A percentile compares a stretch with the other conserved stretches of the same genome.
Conservation (phyloP, 768 basidiomycete genomes). For the Russula dissimulans region DNA sequence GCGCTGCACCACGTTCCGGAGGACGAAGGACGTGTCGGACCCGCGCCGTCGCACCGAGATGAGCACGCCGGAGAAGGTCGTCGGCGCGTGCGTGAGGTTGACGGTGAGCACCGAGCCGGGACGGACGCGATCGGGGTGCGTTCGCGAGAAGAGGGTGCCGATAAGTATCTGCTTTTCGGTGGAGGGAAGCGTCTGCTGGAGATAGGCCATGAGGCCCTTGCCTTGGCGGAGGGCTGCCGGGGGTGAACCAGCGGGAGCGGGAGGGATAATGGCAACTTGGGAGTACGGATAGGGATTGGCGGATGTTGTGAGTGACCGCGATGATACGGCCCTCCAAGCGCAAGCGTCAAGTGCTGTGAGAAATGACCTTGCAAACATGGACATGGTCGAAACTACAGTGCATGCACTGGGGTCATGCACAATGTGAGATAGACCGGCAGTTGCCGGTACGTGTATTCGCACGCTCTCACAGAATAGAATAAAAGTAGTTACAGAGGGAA, state of each 20-base stretch:
- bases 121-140: conserved; percentile 54
- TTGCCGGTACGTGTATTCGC: background rate
- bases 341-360: background rate
- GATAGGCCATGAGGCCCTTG: conserved; percentile 71
- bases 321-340: background rate
- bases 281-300: conserved; percentile 57
- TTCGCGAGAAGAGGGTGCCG: conserved; percentile 58
- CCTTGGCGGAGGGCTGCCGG: conserved; percentile 46
- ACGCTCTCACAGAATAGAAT: background rate
- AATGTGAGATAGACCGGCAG: no score
- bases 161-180: conserved; percentile 65
- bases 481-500: background rate
- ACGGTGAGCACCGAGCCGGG: conserved; percentile 87
- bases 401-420: no score
- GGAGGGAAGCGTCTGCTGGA: conserved; percentile 54
- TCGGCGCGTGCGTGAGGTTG: conserved; percentile 66
- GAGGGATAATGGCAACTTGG: conserved; percentile 48
- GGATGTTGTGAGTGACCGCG: conserved; percentile 3
- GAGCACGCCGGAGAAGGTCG: conserved; percentile 82
- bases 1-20: conserved; percentile 85
- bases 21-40: conserved; percentile 75
- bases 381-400: no score
- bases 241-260: conserved; percentile 35
- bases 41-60: conserved; percentile 77
- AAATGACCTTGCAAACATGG: conserved; percentile 12